Evolutionary conservation across 2,329 filamentous ascomycete species (phyloP), one percentile per base, ranked within the genome.

Genomic region (Ilyonectria mors-panacis): DNA sequence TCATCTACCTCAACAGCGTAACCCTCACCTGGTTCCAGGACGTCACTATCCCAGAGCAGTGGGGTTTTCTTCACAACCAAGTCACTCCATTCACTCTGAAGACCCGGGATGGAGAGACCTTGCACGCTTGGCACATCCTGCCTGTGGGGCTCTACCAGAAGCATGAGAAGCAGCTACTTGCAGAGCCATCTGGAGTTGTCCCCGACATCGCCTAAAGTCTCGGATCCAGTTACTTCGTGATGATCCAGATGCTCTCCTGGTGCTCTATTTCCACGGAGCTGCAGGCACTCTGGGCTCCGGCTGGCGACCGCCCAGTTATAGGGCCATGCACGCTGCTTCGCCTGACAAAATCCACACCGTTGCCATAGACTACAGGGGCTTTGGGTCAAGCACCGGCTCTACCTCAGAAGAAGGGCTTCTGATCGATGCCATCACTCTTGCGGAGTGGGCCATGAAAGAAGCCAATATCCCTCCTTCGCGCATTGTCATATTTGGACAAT

Each of bases 91-190:
- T 94, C 77, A 88, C 87, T 65, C 79, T 94, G 44, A 80, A 79
- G 2, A 93, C 91, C 0, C 80, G 86, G 0, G 91, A 94, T 77
- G 86, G 88, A 45, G 88, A 92, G 76, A 87, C 82, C 1, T 80
- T 94, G 4, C 92, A 92, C 75, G 89, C 89, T 51, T 94, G 92
- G 92, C 92, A 94, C 77, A 83, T 94, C 33, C 81, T 94, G 44
- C 92, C 92, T 0, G 77, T 92, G 3, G 87, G 88, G 2, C 28
- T 65, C 4, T 74, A 69, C 23, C 58, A 70, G 47, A 44, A 44
- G 60, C 83, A 93, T 72, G 88, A 92, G 73, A 76, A 67, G 10
- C 60, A 59, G 2, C 19, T 76, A 9, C 82, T 78, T 80, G 85
- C 3, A 8, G 62, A 68, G 30, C 67, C 58, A 2, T 57, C 33